Conservation (phyloP, 768 basidiomycete genomes). For the Termitomyces sp. region DNA sequence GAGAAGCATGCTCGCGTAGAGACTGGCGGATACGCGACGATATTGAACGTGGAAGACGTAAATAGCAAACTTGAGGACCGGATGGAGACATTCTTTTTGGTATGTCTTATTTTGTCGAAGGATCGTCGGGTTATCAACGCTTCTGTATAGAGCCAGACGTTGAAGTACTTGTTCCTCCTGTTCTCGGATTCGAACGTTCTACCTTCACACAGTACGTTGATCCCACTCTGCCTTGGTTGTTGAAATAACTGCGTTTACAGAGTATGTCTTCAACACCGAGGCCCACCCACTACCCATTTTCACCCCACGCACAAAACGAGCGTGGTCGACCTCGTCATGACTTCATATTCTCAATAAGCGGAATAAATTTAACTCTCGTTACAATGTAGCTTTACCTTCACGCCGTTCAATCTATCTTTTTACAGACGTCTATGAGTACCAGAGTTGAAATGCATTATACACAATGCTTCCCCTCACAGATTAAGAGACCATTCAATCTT, state of each 20-base stretch:
- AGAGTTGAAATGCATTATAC: background rate
- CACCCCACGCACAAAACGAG: conserved; percentile 15
- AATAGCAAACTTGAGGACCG: conserved; percentile 70
- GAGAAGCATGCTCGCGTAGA: conserved; percentile 75
- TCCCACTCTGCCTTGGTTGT: background rate
- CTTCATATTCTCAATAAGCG: background rate
- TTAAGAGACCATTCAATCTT: background rate
- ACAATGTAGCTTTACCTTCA: background rate
- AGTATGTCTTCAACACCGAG: conserved; percentile 92
- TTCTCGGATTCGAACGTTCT: conserved; percentile 75
- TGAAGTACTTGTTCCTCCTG: conserved; percentile 89
- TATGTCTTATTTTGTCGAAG: conserved; percentile 22
- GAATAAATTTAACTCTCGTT: background rate
- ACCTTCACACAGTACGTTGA: conserved; percentile 62
- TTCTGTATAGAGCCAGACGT: conserved; percentile 69
- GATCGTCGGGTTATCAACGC: background rate
- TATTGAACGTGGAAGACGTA: conserved; percentile 80
- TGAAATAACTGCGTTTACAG: conserved; percentile 27
- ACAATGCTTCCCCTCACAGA: background rate
- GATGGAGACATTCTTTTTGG: conserved; percentile 97
- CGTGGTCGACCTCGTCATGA: conserved; percentile 11
- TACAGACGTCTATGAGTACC: background rate
- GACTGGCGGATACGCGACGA: conserved; percentile 80
- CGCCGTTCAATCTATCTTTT: background rate
- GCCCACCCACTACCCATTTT: conserved; percentile 35